phyloP scores from a whole-genome alignment of 208 protist species.

The Leishmania amazonensis region DNA sequence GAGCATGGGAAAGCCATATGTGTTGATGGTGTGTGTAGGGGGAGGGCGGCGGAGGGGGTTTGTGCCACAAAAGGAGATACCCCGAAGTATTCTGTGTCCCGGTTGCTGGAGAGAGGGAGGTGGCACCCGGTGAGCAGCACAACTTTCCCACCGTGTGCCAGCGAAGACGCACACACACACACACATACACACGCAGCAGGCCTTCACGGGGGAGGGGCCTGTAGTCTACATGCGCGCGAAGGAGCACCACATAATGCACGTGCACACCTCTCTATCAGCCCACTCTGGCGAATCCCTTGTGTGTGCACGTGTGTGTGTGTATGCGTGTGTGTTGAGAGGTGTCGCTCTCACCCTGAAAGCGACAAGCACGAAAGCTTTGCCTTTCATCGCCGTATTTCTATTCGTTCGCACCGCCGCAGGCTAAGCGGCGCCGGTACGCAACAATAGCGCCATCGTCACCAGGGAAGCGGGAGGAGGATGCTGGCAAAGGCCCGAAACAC shows the following conservation, averaged over 20 bases:
- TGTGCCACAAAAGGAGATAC: not conserved
- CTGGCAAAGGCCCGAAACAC: not conserved
- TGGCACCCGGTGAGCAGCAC: not conserved
- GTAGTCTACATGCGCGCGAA: not conserved
- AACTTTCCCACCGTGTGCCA: not conserved
- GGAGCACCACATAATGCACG: not conserved
- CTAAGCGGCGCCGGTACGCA: not conserved
- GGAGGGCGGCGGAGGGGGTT: not conserved
- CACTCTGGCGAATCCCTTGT: too few relatives aligned
- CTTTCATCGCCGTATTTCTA: too few relatives aligned
- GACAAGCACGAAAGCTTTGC: not conserved
- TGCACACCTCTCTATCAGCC: not conserved
- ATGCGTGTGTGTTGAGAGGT: not conserved
- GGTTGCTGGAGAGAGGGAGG: not conserved
- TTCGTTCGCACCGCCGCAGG: not conserved
- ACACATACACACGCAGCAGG: not conserved
- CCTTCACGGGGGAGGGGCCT: not conserved
- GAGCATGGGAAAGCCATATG: not conserved
- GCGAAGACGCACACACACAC: not conserved
- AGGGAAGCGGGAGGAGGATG: not conserved
- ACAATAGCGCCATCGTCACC: not conserved
- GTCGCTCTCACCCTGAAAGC: not conserved
- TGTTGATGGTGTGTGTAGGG: not conserved
- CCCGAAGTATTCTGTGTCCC: not conserved
- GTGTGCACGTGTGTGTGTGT: not conserved